Conservation (phyloP, 805 yeast species). For the Nakazawaea ishiwadae region DNA sequence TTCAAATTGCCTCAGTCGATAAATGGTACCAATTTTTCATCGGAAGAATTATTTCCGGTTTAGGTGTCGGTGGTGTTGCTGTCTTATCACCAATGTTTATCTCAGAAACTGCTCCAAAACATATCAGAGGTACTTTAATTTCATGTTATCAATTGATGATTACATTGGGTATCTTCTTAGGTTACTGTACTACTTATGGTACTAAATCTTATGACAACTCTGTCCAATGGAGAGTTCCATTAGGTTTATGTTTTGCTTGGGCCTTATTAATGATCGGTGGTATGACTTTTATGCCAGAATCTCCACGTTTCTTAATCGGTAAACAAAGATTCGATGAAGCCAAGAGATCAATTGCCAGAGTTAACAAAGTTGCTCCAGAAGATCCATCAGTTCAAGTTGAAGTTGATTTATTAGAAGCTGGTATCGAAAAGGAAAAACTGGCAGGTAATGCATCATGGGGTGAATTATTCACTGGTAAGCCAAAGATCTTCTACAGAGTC, state of each 20-base stretch:
- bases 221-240: slow-evolving; percentile 65
- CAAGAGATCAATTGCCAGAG: slow-evolving; percentile 45
- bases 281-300: slow-evolving; percentile 62
- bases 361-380: slow-evolving; percentile 53
- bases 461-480: slow-evolving; percentile 59
- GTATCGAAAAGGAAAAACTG: slow-evolving; percentile 53
- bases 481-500: slow-evolving; percentile 53
- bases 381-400: slow-evolving; percentile 52
- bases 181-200: slow-evolving; percentile 64
- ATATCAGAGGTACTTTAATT: slow-evolving; percentile 66
- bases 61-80: slow-evolving; percentile 52
- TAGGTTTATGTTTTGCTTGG: slow-evolving; percentile 48
- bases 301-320: slow-evolving; percentile 59
- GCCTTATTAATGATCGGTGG: slow-evolving; percentile 43
- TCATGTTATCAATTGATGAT: slow-evolving; percentile 67
- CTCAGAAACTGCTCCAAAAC: slow-evolving; percentile 67
- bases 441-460: slow-evolving; percentile 67
- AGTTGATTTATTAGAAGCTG: slow-evolving; percentile 49
- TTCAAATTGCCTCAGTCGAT: slow-evolving; percentile 51
- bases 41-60: slow-evolving; percentile 56
- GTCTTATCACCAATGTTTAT: slow-evolving; percentile 56
- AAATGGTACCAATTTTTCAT: slow-evolving; percentile 61
- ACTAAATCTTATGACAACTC: slow-evolving; percentile 48
- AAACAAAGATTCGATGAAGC: slow-evolving; percentile 49
- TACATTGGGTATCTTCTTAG: slow-evolving; percentile 66